A percentile compares a stretch with the other conserved stretches of the same genome.
These are phyloP conservation scores for Hyphochytrium catenoides DNA, from an alignment of 352 stramenopile genomes.

Conservation along the genomic window DNA sequence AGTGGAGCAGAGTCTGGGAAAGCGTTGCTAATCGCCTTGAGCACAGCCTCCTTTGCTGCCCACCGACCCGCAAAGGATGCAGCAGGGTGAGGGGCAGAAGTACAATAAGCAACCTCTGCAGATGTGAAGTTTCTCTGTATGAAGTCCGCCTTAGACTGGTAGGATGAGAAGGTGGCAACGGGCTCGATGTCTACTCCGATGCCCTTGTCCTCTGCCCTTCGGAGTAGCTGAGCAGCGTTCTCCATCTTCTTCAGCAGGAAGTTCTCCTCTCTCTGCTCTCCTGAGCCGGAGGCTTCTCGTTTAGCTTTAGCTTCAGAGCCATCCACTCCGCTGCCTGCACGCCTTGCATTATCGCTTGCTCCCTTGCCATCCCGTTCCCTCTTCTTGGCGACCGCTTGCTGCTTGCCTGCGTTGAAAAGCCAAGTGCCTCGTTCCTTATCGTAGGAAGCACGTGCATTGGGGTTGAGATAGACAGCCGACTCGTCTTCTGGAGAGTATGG, in stretches of 20 bases:
- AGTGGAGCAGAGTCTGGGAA: slow-evolving; percentile 17
- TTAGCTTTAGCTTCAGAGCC: no score
- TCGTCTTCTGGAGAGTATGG: slow-evolving; percentile 51
- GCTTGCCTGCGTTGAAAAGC: slow-evolving; percentile 20
- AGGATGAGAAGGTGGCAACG: slow-evolving; percentile 46
- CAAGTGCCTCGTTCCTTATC: slow-evolving; percentile 32
- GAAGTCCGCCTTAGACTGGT: slow-evolving; percentile 45
- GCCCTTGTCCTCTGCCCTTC: slow-evolving; percentile 11
- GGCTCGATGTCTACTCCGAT: slow-evolving; percentile 58
- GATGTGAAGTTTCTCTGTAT: slow-evolving; percentile 64
- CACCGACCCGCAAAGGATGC: slow-evolving; percentile 58
- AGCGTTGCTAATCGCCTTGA: slow-evolving; percentile 64
- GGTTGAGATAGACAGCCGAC: slow-evolving; percentile 56
- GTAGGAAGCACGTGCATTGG: slow-evolving; percentile 39
- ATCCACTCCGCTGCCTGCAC: no score
- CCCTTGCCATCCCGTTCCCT: slow-evolving; percentile 11
- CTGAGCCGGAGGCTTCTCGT: no score
- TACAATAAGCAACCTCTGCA: slow-evolving; percentile 58
- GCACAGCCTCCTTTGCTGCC: slow-evolving; percentile 64
- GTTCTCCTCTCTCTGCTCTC: not conserved
- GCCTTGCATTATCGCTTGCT: not conserved
- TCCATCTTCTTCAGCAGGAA: slow-evolving; percentile 8
- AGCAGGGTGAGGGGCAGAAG: slow-evolving; percentile 36
- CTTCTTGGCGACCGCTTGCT: slow-evolving; percentile 17
- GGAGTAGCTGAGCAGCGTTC: slow-evolving; percentile 10